A percentile compares a stretch with the other conserved stretches of the same genome.
Conservation (phyloP, 257 asterid genomes). For the Cinchona pubescens region DNA sequence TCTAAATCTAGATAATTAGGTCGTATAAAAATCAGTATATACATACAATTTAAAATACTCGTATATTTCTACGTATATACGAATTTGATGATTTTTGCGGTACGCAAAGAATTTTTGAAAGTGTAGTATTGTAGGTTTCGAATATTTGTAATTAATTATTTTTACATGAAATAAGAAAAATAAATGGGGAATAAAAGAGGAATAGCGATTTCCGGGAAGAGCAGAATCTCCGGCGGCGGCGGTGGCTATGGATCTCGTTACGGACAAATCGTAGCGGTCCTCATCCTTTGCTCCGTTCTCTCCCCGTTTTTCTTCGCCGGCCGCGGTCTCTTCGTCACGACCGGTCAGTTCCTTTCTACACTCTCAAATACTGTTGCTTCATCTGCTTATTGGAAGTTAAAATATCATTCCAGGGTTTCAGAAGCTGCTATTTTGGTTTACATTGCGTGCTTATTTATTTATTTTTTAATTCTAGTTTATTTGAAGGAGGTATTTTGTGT, state of each 20-base stretch:
- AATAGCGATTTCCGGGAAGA: slow-evolving; percentile 24
- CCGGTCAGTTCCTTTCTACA: slow-evolving; percentile 39
- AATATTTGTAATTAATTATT: too few species aligned
- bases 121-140: too few species aligned
- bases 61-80: too few species aligned
- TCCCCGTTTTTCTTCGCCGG: slow-evolving; percentile 43
- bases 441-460: too few species aligned
- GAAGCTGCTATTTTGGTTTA: too few species aligned
- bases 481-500: not conserved
- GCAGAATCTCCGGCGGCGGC: slow-evolving; percentile 19
- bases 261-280: slow-evolving; percentile 22
- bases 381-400: not conserved
- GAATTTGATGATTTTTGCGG: not conserved
- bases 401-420: too few species aligned
- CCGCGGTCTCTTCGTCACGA: slow-evolving; percentile 41
- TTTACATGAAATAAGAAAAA: too few species aligned
- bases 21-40: not conserved
- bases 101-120: too few species aligned
- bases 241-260: slow-evolving; percentile 29
- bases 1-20: too few species aligned
- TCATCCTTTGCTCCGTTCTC: slow-evolving; percentile 29
- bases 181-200: slow-evolving; percentile 17
- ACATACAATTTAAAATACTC: too few species aligned
- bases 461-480: not conserved
- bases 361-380: too few species aligned